Percentiles rank a stretch among this genome's conserved stretches.
Conservation (phyloP, 108 stramenopile species). For the Parietichytrium sp. region DNA sequence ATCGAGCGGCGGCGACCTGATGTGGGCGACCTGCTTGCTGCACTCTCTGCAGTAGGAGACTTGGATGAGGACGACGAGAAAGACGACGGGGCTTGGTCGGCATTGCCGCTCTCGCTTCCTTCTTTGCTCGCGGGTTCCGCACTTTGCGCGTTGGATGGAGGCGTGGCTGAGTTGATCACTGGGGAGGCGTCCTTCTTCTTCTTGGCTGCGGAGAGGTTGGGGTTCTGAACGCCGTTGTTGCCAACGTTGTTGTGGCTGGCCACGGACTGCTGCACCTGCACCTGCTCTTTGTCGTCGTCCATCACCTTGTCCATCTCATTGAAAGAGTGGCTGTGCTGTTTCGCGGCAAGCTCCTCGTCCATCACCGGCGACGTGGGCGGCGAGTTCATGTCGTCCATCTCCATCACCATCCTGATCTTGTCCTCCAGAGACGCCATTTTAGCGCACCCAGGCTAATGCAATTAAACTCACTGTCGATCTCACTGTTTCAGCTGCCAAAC, state of each 20-base stretch:
- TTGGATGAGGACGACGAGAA: too few relatives aligned
- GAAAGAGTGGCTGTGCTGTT: neutral
- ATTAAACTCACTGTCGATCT: too few relatives aligned
- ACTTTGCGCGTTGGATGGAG: neutral
- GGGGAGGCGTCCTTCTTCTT: neutral
- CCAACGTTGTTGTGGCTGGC: neutral
- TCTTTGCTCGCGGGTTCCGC: neutral
- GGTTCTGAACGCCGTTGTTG: neutral
- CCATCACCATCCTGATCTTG: slow-evolving; percentile 18
- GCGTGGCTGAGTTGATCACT: neutral
- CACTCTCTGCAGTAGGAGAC: too few relatives aligned
- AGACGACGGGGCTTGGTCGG: too few relatives aligned
- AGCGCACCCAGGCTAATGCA: too few relatives aligned
- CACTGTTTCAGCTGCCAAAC: too few relatives aligned
- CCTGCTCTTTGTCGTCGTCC: neutral
- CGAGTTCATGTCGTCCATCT: slow-evolving; percentile 25
- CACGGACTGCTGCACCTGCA: neutral
- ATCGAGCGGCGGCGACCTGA: too few relatives aligned
- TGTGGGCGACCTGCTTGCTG: too few relatives aligned
- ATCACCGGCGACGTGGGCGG: neutral
- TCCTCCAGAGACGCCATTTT: slow-evolving; percentile 32
- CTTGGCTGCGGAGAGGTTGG: neutral
- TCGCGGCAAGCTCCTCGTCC: neutral
- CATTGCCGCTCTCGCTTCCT: too few relatives aligned
- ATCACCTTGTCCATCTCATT: too few relatives aligned